Evolutionary conservation across 257 asterid genomes (phyloP).

Genomic region (Mitragyna speciosa): DNA sequence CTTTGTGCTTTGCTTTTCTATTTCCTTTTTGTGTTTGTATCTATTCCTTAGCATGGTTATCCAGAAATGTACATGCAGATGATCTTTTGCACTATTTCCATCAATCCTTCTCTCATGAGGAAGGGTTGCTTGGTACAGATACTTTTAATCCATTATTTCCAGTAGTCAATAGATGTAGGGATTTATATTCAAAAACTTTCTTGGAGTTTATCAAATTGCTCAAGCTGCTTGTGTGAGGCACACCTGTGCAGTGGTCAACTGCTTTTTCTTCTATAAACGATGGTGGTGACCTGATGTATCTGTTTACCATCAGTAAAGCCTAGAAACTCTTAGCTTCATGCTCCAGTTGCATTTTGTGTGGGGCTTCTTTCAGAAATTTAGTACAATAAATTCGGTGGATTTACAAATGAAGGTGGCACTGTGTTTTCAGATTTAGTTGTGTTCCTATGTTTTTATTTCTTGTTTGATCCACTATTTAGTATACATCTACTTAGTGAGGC

Average conservation of each 20-base stretch:
- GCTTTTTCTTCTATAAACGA: neutral
- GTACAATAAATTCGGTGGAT: neutral
- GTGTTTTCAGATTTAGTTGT: neutral
- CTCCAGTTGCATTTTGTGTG: neutral
- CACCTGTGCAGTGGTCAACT: neutral
- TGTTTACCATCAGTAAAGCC: neutral
- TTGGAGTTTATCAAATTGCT: neutral
- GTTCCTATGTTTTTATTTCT: neutral
- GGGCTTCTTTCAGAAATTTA: neutral
- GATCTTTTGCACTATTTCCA: neutral
- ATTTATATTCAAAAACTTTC: neutral
- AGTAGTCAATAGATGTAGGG: neutral
- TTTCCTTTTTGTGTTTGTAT: neutral
- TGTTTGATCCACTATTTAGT: neutral
- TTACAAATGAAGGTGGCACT: neutral
- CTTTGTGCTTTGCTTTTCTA: neutral
- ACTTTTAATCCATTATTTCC: neutral
- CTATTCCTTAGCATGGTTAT: slow-evolving; percentile 2
- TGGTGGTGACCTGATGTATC: neutral
- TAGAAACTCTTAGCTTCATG: neutral
- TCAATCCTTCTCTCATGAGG: neutral
- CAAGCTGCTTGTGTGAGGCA: neutral
- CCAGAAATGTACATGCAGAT: neutral
- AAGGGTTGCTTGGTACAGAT: neutral
- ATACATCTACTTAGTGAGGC: neutral